Evolutionary conservation across 495 filamentous ascomycete genomes (phyloP), one percentile per base, ranked within the genome.

Genomic region (Podospora pseudocomata): DNA sequence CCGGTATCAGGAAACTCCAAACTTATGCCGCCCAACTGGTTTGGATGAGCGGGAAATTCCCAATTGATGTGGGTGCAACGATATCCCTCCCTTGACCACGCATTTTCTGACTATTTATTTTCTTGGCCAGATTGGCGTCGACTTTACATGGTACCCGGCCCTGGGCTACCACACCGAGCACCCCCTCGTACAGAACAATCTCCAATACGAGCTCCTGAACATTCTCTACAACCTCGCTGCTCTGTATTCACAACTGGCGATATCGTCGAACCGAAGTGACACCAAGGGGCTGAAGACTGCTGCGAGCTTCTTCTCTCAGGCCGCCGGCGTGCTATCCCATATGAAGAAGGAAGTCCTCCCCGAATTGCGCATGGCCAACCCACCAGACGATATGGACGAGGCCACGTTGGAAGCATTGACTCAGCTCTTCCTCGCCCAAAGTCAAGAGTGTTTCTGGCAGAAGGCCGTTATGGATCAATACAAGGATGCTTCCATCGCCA

Each of bases 391-490:
- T 70, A 97, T 99, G 95, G 95, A 99, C 74, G 85, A 86, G 23
- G 85, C 90, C 74, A 96, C 94, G 0, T 79, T 99, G 28, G 90
- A 93, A 71, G 92, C 92, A 63, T 81, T 97, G 19, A 89, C 92
- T 69, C 85, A 94, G 73, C 84, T 99, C 44, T 84, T 96, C 61
- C 84, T 99, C 0, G 95, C 92, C 16, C 94, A 99, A 75, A 93
- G 89, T 49, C 95, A 99, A 72, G 95, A 99, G 78, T 97, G 94
- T 76, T 97, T 94, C 78, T 99, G 95, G 95, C 90, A 94, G 65
- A 98, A 97, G 75, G 95, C 96, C 2, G 95, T 97, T 23, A 94
- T 94, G 83, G 95, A 97, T 75, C 89, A 89, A 13, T 86, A 97
- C 75, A 97, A 96, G 73, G 95, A 99, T 75, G 90, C 86, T 11